Percentiles rank a stretch among this genome's conserved stretches.
Conservation (phyloP, 1,139 yeast genomes). For the Dujonia santamariae region DNA sequence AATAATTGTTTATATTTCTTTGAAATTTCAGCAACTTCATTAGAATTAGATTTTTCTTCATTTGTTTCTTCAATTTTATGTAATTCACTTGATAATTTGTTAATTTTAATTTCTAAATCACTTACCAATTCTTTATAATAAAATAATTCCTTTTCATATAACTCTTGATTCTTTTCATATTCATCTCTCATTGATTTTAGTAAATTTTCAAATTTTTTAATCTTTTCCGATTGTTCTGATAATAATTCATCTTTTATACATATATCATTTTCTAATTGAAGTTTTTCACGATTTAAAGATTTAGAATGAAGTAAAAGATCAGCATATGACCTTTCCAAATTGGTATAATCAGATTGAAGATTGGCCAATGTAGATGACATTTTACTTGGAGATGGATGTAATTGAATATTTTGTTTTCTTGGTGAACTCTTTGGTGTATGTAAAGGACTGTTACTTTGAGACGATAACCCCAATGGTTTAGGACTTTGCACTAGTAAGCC, state of each 20-base stretch:
- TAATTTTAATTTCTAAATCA: slow-evolving; percentile 28
- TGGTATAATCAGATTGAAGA: slow-evolving; percentile 10
- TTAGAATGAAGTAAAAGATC: slow-evolving; percentile 24
- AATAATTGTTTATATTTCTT: slow-evolving; percentile 30
- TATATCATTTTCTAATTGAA: slow-evolving; percentile 22
- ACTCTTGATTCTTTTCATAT: slow-evolving; percentile 22
- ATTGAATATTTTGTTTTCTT: slow-evolving; percentile 2
- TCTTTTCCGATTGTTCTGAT: slow-evolving; percentile 18
- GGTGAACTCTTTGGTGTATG: slow-evolving; percentile 7
- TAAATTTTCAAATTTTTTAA: slow-evolving; percentile 19
- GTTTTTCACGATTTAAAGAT: slow-evolving; percentile 17
- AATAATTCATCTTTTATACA: slow-evolving; percentile 15
- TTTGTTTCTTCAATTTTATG: slow-evolving; percentile 9
- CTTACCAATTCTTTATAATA: slow-evolving; percentile 32
- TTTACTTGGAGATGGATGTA: slow-evolving; percentile 3
- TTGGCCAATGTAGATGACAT: slow-evolving; percentile 1
- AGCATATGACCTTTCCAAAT: slow-evolving; percentile 26
- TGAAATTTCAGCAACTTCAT: slow-evolving; percentile 11
- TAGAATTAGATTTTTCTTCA: background rate
- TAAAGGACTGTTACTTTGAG: slow-evolving; percentile 5
- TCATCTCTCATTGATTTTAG: slow-evolving; percentile 21
- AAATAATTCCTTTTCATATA: slow-evolving; percentile 27
- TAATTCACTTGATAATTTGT: slow-evolving; percentile 23
- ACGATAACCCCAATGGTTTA: slow-evolving; percentile 9
- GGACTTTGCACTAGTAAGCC: slow-evolving; percentile 3